Percentiles rank a stretch among this genome's conserved stretches.
phyloP scores from a whole-genome alignment of 805 yeast genomes.

The Wickerhamomyces pijperi region DNA sequence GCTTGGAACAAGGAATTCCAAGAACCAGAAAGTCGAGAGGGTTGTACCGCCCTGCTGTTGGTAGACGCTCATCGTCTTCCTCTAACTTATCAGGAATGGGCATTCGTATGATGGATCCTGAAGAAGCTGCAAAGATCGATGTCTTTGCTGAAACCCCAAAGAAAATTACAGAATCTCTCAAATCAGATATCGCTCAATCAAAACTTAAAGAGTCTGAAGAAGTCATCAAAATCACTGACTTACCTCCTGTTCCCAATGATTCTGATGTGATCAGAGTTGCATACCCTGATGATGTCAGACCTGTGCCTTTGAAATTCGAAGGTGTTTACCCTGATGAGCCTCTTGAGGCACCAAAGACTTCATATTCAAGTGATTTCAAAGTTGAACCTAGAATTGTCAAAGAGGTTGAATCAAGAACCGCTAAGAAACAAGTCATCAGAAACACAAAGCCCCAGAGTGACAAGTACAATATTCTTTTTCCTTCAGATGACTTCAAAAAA shows the following conservation, averaged over 20 bases:
- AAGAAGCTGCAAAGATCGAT: background rate
- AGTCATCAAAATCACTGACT: background rate
- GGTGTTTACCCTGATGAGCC: background rate
- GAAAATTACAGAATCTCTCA: background rate
- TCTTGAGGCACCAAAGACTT: background rate
- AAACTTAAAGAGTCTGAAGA: no score
- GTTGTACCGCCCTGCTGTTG: background rate
- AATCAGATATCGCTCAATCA: no score
- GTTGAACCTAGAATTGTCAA: background rate
- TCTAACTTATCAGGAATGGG: no score
- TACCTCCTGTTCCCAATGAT: no score
- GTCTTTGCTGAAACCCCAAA: background rate
- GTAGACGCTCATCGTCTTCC: background rate
- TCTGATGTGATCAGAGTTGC: background rate
- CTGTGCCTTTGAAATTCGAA: background rate
- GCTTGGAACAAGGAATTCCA: background rate
- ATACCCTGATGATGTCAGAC: background rate
- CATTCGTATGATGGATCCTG: background rate
- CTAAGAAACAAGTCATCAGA: background rate
- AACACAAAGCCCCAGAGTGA: background rate
- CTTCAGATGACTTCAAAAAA: background rate
- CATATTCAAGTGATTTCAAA: background rate
- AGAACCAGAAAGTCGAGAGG: background rate
- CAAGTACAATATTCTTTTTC: background rate
- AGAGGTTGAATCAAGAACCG: background rate